phyloP scores from a whole-genome alignment of 306 rosid species.

The Cyamopsis tetragonoloba region DNA sequence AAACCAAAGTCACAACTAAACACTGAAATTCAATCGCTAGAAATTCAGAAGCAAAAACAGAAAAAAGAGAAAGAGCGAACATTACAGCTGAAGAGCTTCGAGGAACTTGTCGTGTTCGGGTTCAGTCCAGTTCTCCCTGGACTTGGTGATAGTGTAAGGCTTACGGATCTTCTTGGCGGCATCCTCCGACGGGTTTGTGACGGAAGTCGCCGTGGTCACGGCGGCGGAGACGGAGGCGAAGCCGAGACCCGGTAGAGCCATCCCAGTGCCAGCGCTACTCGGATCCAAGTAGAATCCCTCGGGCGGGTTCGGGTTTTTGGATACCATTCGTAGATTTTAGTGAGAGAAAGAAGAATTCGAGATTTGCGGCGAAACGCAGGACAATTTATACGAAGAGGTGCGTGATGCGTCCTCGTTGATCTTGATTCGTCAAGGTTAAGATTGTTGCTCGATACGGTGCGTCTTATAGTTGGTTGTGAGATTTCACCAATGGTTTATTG shows the following conservation, averaged over 20 bases:
- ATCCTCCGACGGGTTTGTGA: conserved; percentile 48
- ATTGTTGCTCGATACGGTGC: no score
- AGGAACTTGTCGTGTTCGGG: conserved; percentile 93
- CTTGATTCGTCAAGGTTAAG: no score
- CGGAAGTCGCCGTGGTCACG: conserved; percentile 23
- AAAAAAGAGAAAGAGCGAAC: neutral
- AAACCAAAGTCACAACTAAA: neutral
- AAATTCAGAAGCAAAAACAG: neutral
- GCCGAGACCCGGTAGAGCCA: conserved; percentile 59
- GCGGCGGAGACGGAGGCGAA: conserved; percentile 35
- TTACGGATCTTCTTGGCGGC: conserved; percentile 67
- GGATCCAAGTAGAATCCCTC: conserved; percentile 67
- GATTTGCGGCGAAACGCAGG: neutral
- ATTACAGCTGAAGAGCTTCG: conserved; percentile 86
- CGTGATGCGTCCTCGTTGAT: no score
- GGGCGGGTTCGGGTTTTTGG: conserved; percentile 53
- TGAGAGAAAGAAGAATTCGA: neutral
- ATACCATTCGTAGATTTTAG: conserved; percentile 38
- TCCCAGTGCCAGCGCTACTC: no score
- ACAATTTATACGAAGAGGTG: neutral
- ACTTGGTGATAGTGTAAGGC: conserved; percentile 84
- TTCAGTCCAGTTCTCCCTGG: conserved; percentile 86
- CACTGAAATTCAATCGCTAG: neutral
- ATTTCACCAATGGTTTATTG: no score
- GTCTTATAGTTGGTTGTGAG: no score